phyloP scores from a whole-genome alignment of 2,329 filamentous ascomycete genomes.

The Claviceps sp. region DNA sequence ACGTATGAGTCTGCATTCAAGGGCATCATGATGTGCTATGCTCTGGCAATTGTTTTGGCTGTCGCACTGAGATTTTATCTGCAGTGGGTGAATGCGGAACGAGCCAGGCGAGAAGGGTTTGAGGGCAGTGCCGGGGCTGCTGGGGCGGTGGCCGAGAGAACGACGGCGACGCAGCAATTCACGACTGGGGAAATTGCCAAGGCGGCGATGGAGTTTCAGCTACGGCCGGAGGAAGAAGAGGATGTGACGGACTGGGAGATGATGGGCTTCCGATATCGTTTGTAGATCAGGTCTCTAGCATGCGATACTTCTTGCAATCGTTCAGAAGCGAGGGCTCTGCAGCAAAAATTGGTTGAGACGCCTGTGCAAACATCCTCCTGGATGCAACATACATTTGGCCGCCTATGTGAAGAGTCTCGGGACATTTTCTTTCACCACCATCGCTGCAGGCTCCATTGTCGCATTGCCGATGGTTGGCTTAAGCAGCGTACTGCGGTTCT shows the following conservation, averaged over 20 bases:
- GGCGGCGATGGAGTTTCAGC: conserved; percentile 21
- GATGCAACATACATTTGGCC: no score
- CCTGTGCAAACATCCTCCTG: no score
- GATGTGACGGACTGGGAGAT: conserved; percentile 49
- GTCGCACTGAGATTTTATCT: conserved; percentile 34
- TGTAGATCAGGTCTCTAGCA: conserved; percentile 15
- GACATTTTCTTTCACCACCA: no score
- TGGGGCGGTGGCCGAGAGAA: conserved; percentile 25
- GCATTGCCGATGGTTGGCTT: no score
- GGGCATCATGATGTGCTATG: conserved; percentile 43
- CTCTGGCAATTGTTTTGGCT: conserved; percentile 31
- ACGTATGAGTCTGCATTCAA: conserved; percentile 39
- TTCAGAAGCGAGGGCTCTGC: no score
- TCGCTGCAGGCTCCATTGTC: no score
- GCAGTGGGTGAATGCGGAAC: conserved; percentile 27
- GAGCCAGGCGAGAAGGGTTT: conserved; percentile 30
- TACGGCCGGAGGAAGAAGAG: conserved; percentile 35
- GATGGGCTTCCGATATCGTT: conserved; percentile 44
- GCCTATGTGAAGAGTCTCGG: no score
- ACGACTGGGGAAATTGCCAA: conserved; percentile 14
- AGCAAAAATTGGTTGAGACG: no score
- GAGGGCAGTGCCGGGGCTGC: conserved; percentile 29
- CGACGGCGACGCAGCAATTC: conserved; percentile 16
- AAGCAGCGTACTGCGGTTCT: no score
- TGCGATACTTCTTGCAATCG: no score